Evolutionary conservation across 495 filamentous ascomycete genomes (phyloP).

Genomic region (Chaetomium fimeti): DNA sequence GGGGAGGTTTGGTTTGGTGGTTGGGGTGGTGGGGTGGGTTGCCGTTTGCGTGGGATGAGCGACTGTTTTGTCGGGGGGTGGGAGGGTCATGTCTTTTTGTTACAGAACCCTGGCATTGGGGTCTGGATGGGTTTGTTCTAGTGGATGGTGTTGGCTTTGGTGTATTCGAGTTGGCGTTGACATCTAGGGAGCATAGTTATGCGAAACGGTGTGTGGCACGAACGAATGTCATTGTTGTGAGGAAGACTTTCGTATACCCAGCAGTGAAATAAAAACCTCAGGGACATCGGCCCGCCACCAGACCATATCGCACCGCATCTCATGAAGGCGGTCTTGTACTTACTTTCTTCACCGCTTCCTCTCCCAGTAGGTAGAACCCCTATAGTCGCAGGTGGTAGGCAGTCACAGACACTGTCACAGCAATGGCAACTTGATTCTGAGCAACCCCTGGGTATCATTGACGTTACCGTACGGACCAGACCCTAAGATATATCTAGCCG

Average conservation of each 20-base stretch:
- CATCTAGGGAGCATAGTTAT: background rate
- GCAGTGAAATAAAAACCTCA: background rate
- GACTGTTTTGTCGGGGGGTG: too few relatives aligned
- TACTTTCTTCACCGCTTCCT: background rate
- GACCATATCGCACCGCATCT: background rate
- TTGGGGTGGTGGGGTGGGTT: too few relatives aligned
- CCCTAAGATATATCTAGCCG: background rate
- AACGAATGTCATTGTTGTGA: background rate
- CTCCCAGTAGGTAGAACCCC: background rate
- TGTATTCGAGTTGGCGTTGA: background rate
- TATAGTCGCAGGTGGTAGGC: background rate
- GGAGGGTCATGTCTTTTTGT: too few relatives aligned
- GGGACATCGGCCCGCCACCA: background rate
- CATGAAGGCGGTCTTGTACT: too few relatives aligned
- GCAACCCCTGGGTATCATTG: background rate
- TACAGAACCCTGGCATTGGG: too few relatives aligned
- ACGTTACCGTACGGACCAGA: background rate
- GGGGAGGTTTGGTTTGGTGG: too few relatives aligned
- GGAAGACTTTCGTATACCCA: background rate
- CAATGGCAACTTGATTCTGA: background rate
- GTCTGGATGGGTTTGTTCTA: too few relatives aligned
- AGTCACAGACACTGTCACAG: background rate
- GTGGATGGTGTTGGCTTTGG: constrained; percentile 32
- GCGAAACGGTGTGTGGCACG: background rate
- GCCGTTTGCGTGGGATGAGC: too few relatives aligned